Evolutionary conservation across 768 basidiomycete genomes (phyloP).

Genomic region (Phlebiopsis flavidoalba): DNA sequence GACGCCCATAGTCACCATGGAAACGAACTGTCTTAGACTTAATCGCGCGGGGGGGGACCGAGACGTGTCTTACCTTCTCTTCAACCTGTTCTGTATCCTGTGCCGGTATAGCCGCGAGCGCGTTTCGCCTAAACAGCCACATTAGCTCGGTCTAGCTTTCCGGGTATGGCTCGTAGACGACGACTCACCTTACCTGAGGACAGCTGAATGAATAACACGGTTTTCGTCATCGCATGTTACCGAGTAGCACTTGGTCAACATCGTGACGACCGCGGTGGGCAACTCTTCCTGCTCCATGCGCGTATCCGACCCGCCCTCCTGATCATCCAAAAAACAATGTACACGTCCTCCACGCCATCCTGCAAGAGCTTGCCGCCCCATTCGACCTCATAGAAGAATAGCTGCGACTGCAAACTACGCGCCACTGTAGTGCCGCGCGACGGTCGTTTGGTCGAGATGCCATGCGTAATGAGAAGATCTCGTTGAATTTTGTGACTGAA

Average conservation of each 20-base stretch:
- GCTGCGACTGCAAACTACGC: slow-evolving; percentile 82
- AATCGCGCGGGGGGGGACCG: not conserved
- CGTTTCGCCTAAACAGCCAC: slow-evolving; percentile 12
- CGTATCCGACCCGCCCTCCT: slow-evolving; percentile 56
- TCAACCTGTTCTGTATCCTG: slow-evolving; percentile 19
- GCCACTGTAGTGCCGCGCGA: slow-evolving; percentile 84
- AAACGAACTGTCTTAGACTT: not conserved
- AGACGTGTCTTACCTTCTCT: slow-evolving; percentile 16
- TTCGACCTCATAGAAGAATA: slow-evolving; percentile 97
- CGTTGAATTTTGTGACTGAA: slow-evolving; percentile 84
- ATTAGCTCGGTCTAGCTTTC: not conserved
- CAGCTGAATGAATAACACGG: slow-evolving; percentile 82
- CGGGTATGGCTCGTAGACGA: not conserved
- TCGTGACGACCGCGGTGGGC: slow-evolving; percentile 87
- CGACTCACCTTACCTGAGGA: slow-evolving; percentile 57
- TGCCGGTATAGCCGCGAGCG: slow-evolving; percentile 13
- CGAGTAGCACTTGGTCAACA: slow-evolving; percentile 87
- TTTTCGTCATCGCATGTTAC: slow-evolving; percentile 78
- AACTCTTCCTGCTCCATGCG: slow-evolving; percentile 63
- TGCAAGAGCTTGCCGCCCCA: slow-evolving; percentile 81
- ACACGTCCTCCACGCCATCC: slow-evolving; percentile 90
- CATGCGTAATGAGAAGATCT: slow-evolving; percentile 73
- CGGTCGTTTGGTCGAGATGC: slow-evolving; percentile 72
- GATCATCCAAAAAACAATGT: slow-evolving; percentile 88
- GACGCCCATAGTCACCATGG: slow-evolving; percentile 49